Percentiles rank a stretch among this genome's conserved stretches.
These are phyloP conservation scores for Parastagonospora avenae DNA, from an alignment of 2,329 filamentous ascomycete genomes.

Conservation along the genomic window DNA sequence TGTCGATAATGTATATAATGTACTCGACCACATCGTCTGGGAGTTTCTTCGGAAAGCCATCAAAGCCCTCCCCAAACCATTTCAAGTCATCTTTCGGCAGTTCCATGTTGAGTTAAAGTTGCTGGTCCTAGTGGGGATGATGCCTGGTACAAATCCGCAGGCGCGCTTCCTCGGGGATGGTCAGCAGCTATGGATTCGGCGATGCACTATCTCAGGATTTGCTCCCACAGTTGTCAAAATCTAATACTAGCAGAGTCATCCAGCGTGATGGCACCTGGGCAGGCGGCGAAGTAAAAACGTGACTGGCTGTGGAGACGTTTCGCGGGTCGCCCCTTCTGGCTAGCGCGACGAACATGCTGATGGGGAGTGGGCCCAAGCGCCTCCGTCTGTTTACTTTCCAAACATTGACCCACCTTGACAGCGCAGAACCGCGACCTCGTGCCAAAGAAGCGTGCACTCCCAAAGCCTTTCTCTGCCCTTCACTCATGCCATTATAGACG, in stretches of 20 bases:
- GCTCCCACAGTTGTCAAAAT: no score
- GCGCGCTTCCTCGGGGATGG: no score
- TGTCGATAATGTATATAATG: conserved; percentile 72
- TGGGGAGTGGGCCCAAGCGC: conserved; percentile 18
- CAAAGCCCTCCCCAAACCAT: conserved; percentile 70
- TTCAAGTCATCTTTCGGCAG: conserved; percentile 60
- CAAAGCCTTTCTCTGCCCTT: conserved; percentile 24
- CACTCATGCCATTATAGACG: conserved; percentile 35
- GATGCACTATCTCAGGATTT: no score
- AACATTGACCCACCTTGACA: conserved; percentile 26
- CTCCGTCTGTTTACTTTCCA: conserved; percentile 10
- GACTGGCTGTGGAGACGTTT: conserved; percentile 19
- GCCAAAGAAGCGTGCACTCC: conserved; percentile 19
- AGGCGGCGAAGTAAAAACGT: conserved; percentile 26
- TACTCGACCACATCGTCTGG: conserved; percentile 89
- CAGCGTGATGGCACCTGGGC: neutral
- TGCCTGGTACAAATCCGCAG: no score
- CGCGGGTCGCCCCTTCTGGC: conserved; percentile 18
- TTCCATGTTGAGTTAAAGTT: conserved; percentile 35
- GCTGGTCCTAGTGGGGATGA: no score
- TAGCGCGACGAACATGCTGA: conserved; percentile 13
- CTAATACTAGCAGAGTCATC: no score
- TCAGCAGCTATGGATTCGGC: no score
- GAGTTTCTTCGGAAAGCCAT: conserved; percentile 68
- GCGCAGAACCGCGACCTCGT: conserved; percentile 4